Evolutionary conservation across 495 filamentous ascomycete genomes (phyloP).

Genomic region (Xylaria scruposa): DNA sequence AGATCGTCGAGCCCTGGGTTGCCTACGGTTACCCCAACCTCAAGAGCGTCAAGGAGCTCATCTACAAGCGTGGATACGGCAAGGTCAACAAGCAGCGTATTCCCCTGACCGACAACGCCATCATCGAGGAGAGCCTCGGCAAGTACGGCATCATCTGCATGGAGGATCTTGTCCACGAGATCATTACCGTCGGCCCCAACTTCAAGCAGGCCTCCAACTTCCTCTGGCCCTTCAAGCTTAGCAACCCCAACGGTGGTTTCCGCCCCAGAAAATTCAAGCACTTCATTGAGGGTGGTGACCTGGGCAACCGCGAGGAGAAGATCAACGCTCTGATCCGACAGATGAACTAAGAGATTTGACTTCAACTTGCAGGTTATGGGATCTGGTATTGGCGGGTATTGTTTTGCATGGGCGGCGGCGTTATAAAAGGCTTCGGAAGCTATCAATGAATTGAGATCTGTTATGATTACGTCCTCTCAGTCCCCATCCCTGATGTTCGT

Average conservation of each 20-base stretch:
- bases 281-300: slow-evolving; percentile 98
- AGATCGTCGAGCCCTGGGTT: slow-evolving; percentile 96
- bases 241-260: slow-evolving; percentile 97
- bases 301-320: slow-evolving; percentile 97
- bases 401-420: slow-evolving; percentile 50
- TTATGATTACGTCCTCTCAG: slow-evolving; percentile 41
- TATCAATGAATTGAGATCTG: slow-evolving; percentile 44
- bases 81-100: slow-evolving; percentile 97
- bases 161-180: slow-evolving; percentile 99
- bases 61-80: slow-evolving; percentile 99
- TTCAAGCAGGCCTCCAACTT: slow-evolving; percentile 99
- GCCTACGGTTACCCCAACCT: slow-evolving; percentile 99
- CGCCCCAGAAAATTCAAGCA: slow-evolving; percentile 96
- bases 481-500: slow-evolving; percentile 27
- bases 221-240: slow-evolving; percentile 99
- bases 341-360: slow-evolving; percentile 81
- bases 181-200: slow-evolving; percentile 97
- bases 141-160: slow-evolving; percentile 99
- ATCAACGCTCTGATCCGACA: slow-evolving; percentile 96
- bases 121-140: slow-evolving; percentile 95
- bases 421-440: slow-evolving; percentile 44
- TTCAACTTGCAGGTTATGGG: slow-evolving; percentile 35
- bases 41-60: slow-evolving; percentile 96
- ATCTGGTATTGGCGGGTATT: slow-evolving; percentile 47
- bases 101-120: slow-evolving; percentile 93